Evolutionary conservation across 164 flowering plant species (phyloP), one percentile per base, ranked within the genome.

Genomic region (Vitis riparia): DNA sequence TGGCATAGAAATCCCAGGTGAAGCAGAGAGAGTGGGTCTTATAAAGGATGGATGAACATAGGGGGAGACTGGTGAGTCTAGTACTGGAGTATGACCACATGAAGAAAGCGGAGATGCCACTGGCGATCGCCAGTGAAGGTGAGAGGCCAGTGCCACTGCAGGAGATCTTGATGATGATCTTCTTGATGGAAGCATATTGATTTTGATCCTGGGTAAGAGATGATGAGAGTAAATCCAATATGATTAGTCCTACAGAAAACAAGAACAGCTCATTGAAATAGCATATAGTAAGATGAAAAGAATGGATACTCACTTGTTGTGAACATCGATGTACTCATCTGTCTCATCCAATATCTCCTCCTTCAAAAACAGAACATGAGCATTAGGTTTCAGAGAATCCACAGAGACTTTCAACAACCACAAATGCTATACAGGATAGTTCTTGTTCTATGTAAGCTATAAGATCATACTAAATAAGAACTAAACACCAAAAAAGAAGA

Each of bases 261-360:
- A 53, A 53, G 14, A 53, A 13, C n/a, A 11, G n/a, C 56, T 53
- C 1, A 53, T 14, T 53, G 56, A 53, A 53, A 16, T 19, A 16
- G 11, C 29, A 12, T 3, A 8, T 63, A 5, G 1, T 57, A 59
- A 70, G 15, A n/a, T 2, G 2, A 71, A 69, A 30, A 19, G 19
- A 15, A 30, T 9, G 5, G 2, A 11, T 47, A 17, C 79, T 70
- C 74, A 90, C 91, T 72, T 88, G 81, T 81, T 81, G 68, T 86
- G 91, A 32, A 87, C 78, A 13, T 84, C 88, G 58, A 84, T 79
- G 60, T 79, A 85, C n/a, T 77, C 86, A 75, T 91, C 93, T 0
- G 96, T 91, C 68, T 91, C 96, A 65, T 89, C 93, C 56, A 79
- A 73, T 66, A 91, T 91, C 48, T 84, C 87, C 64, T 82, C 91